Conservation (phyloP, 768 basidiomycete species). For the Pilatotrama ljubarskyi region DNA sequence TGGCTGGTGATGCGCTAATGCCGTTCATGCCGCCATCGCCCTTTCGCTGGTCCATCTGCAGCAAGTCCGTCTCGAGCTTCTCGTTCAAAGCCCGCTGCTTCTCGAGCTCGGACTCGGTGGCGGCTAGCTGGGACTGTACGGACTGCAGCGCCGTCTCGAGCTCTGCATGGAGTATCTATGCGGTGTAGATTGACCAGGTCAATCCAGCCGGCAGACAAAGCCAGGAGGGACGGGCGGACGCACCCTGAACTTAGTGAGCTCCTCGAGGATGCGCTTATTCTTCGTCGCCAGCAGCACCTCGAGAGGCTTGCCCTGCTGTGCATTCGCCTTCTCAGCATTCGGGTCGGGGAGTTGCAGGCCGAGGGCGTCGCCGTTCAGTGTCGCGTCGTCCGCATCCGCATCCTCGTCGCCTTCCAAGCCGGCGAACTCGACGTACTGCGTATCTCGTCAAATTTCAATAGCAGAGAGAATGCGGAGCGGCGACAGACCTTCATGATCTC, state of each 20-base stretch:
- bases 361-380: constrained; percentile 42
- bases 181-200: not conserved
- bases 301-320: constrained; percentile 75
- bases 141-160: constrained; percentile 68
- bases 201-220: not conserved
- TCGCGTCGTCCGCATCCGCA: constrained; percentile 50
- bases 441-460: not conserved
- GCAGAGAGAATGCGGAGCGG: not conserved
- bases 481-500: constrained; percentile 93
- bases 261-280: constrained; percentile 90
- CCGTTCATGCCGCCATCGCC: constrained; percentile 34
- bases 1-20: constrained; percentile 25
- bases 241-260: constrained; percentile 89
- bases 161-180: constrained; percentile 79
- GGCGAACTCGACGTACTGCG: constrained; percentile 93
- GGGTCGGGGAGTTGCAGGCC: constrained; percentile 81
- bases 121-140: constrained; percentile 57
- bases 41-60: constrained; percentile 72
- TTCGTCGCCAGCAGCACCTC: constrained; percentile 91
- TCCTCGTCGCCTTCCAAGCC: constrained; percentile 74
- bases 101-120: constrained; percentile 64
- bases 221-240: constrained; percentile 18
- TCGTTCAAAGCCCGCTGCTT: constrained; percentile 84
- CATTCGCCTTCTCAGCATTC: constrained; percentile 82
- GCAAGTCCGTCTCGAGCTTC: constrained; percentile 86